Base-by-base conservation (phyloP, 2,329 filamentous ascomycete species). In the Claviceps digitariae region DNA sequence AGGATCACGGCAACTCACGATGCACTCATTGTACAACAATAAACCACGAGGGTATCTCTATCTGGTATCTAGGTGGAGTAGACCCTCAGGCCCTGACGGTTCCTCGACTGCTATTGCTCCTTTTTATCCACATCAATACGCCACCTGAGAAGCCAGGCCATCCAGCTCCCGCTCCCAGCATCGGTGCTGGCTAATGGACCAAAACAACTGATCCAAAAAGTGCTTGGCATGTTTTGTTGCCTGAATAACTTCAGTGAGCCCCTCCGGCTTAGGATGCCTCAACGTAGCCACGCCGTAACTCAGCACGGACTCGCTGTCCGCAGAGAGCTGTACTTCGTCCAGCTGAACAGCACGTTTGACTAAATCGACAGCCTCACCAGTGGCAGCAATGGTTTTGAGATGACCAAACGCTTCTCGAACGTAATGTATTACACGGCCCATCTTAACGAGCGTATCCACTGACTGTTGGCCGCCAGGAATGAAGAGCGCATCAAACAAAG, bases 341-440 rank as follows among this genome's bases (percentile, higher is more conserved):
- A 79, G 58, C 5, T 68, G 67, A 17, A 79, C 64, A 0, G 75
- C 74, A 40, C 67, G 62, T 20, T 72, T 63, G 29, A 91, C 73
- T 43, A 91, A 70, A 2, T 79, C 72, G 0, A 87, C 79, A 0
- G 75, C 87, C 63, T 90, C 86, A 0, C 85, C 87, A 0, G 83
- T 85, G 0, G 83, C 88, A 2, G 81, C 87, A 25, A 93, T 85
- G 2, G 86, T 72, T 73, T 93, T 93, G 50, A 90, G 74, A 57
- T 93, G 87, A 0, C 86, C 87, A 59, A 91, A 93, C 0, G 87
- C 84, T 66, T 93, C 88, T 2, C 84, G 78, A 4, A 91, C 70
- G 79, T 84, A 93, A 70, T 91, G 84, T 1, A 86, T 63, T 0
- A 85, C 85, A 20, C 86, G 82, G 0, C 87, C 87, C 56, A 77